Percentiles rank a stretch among this genome's conserved stretches.
phyloP scores from a whole-genome alignment of 2,329 filamentous ascomycete genomes.

The Verticillium dahliae region DNA sequence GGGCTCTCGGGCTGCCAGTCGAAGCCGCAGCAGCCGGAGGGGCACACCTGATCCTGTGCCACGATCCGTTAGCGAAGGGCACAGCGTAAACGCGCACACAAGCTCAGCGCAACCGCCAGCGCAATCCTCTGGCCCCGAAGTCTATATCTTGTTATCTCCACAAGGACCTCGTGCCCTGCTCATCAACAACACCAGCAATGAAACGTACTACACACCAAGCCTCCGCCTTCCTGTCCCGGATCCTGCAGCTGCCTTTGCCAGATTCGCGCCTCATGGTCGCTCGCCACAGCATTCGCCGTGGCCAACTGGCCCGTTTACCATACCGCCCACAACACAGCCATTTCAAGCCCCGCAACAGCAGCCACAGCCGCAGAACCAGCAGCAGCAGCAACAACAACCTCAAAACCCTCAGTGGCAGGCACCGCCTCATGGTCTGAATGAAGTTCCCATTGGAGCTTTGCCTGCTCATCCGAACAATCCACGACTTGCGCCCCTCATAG shows the following conservation, averaged over 20 bases:
- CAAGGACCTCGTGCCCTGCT: conserved; percentile 52
- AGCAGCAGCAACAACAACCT: conserved; percentile 16
- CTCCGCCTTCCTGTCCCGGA: conserved; percentile 7
- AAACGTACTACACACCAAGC: conserved; percentile 45
- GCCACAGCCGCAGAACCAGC: conserved; percentile 16
- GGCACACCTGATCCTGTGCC: conserved; percentile 36
- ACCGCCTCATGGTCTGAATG: conserved; percentile 10
- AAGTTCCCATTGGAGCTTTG: conserved; percentile 16
- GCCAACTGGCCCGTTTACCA: conserved; percentile 4
- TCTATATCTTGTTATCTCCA: conserved; percentile 56
- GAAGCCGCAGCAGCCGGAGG: conserved; percentile 36
- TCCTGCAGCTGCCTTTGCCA: conserved; percentile 1
- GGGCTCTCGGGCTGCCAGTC: conserved; percentile 33
- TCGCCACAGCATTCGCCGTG: conserved; percentile 7
- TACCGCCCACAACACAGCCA: conserved; percentile 1
- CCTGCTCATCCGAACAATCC: conserved; percentile 33
- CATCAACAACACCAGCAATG: conserved; percentile 40
- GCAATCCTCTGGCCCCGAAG: conserved; percentile 33
- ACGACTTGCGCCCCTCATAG: conserved; percentile 28
- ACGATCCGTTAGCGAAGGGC: conserved; percentile 20
- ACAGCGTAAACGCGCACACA: conserved; percentile 8
- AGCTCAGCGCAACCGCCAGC: conserved; percentile 16
- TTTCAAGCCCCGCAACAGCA: conserved; percentile 5
- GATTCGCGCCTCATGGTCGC: conserved; percentile 2
- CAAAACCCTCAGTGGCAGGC: conserved; percentile 15